A percentile compares a stretch with the other conserved stretches of the same genome.
Conservation (phyloP, 768 basidiomycete species). For the Mycena galopus region DNA sequence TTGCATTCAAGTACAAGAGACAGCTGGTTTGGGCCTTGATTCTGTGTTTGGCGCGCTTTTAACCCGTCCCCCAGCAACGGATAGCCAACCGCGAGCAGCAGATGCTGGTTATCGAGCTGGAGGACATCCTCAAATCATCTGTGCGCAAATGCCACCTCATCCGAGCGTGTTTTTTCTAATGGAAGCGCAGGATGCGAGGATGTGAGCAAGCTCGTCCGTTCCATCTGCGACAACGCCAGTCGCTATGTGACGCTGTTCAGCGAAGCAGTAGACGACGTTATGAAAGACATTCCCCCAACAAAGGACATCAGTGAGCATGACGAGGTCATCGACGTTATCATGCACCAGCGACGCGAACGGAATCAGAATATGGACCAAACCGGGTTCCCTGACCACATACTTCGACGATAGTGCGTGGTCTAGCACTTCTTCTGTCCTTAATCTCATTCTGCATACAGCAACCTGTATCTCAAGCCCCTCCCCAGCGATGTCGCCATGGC, state of each 20-base stretch:
- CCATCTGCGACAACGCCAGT: slow-evolving; percentile 87
- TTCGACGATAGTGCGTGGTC: slow-evolving; percentile 91
- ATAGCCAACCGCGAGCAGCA: slow-evolving; percentile 95
- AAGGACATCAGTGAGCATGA: slow-evolving; percentile 92
- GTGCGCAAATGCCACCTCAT: slow-evolving; percentile 39
- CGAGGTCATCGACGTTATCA: slow-evolving; percentile 96
- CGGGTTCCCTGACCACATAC: slow-evolving; percentile 90
- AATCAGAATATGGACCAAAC: slow-evolving; percentile 86
- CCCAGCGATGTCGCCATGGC: slow-evolving; percentile 83
- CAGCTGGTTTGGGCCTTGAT: slow-evolving; percentile 74
- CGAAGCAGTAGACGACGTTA: slow-evolving; percentile 89
- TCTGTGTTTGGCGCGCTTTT: slow-evolving; percentile 45
- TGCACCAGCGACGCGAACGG: slow-evolving; percentile 92
- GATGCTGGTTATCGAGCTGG: slow-evolving; percentile 89
- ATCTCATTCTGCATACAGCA: slow-evolving; percentile 62
- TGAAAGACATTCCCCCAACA: slow-evolving; percentile 79
- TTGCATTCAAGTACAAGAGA: slow-evolving; percentile 81
- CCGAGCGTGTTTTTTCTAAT: slow-evolving; percentile 27
- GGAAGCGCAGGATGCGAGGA: slow-evolving; percentile 71
- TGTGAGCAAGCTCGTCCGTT: slow-evolving; percentile 78
- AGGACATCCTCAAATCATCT: slow-evolving; percentile 82
- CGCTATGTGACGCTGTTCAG: slow-evolving; percentile 93
- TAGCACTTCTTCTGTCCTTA: slow-evolving; percentile 4
- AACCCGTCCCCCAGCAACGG: slow-evolving; percentile 72
- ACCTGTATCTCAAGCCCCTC: slow-evolving; percentile 93